Percentiles rank a stretch among this genome's conserved stretches.
phyloP scores from a whole-genome alignment of 2,329 filamentous ascomycete species.

The Neurospora crassa region DNA sequence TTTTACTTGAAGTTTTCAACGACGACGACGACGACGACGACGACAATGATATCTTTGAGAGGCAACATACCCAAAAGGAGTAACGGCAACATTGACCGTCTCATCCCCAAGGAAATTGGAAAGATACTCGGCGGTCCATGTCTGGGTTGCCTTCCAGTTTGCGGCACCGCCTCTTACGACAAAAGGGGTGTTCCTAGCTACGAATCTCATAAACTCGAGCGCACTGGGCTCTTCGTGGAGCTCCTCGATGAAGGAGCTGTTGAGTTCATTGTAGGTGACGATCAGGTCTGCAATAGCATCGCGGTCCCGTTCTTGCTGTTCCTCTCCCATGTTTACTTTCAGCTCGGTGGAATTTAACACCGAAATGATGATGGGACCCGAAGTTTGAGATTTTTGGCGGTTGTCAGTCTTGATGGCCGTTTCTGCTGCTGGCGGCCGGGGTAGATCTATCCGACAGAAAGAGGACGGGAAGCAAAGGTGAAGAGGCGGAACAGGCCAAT shows the following conservation, averaged over 20 bases:
- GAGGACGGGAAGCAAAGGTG: neutral
- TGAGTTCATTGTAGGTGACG: slow-evolving; percentile 64
- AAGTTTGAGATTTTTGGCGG: neutral
- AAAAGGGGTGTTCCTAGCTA: slow-evolving; percentile 65
- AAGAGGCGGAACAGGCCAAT: neutral
- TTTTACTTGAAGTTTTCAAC: neutral
- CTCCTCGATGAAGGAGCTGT: slow-evolving; percentile 49
- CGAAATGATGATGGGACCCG: neutral
- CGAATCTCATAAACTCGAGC: slow-evolving; percentile 71
- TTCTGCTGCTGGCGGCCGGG: neutral
- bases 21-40: neutral
- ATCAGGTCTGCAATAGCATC: slow-evolving; percentile 48
- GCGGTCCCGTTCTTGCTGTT: neutral
- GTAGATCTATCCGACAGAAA: neutral
- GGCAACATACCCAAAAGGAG: slow-evolving; percentile 52
- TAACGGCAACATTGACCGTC: slow-evolving; percentile 65
- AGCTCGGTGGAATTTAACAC: neutral
- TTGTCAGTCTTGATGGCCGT: neutral
- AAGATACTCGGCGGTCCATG: slow-evolving; percentile 56
- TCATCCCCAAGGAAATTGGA: slow-evolving; percentile 42
- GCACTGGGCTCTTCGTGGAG: slow-evolving; percentile 58
- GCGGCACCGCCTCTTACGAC: slow-evolving; percentile 54
- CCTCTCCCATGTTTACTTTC: slow-evolving; percentile 5
- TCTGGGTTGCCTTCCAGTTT: slow-evolving; percentile 51
- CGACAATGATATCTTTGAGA: neutral